These are phyloP conservation scores for Cyberlindnera petersonii DNA, from an alignment of 805 yeast species.

Conservation along the genomic window DNA sequence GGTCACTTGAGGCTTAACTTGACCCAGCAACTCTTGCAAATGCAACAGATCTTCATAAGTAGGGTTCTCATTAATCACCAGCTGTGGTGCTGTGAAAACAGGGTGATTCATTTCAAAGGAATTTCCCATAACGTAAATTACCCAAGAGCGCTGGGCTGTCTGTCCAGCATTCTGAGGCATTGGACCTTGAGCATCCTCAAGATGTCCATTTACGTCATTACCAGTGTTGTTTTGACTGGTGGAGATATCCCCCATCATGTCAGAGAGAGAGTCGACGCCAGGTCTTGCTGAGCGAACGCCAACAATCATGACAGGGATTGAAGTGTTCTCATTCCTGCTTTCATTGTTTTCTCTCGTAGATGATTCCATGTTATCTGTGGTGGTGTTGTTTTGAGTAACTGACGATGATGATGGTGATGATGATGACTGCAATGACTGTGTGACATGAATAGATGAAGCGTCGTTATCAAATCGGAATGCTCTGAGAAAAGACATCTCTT, in stretches of 20 bases:
- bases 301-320: constrained; percentile 46
- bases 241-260: no score
- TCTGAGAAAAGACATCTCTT: constrained; percentile 35
- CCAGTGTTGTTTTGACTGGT: not conserved
- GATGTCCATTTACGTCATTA: constrained; percentile 1
- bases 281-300: constrained; percentile 46
- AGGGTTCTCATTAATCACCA: constrained; percentile 47
- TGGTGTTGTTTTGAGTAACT: not conserved
- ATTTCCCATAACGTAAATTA: constrained; percentile 60
- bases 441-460: no score
- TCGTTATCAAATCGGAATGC: constrained; percentile 40
- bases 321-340: constrained; percentile 1
- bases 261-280: no score
- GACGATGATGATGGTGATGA: not conserved
- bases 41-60: constrained; percentile 46
- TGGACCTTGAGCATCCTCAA: constrained; percentile 9
- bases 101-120: constrained; percentile 48
- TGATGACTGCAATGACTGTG: not conserved
- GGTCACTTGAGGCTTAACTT: constrained; percentile 42
- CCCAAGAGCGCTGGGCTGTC: constrained; percentile 44
- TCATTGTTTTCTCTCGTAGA: constrained; percentile 1
- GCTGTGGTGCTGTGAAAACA: constrained; percentile 42
- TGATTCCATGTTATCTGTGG: not conserved
- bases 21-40: constrained; percentile 45
- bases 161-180: constrained; percentile 3